phyloP scores from a whole-genome alignment of 495 filamentous ascomycete genomes.

The Hyaloscypha bicolor region DNA sequence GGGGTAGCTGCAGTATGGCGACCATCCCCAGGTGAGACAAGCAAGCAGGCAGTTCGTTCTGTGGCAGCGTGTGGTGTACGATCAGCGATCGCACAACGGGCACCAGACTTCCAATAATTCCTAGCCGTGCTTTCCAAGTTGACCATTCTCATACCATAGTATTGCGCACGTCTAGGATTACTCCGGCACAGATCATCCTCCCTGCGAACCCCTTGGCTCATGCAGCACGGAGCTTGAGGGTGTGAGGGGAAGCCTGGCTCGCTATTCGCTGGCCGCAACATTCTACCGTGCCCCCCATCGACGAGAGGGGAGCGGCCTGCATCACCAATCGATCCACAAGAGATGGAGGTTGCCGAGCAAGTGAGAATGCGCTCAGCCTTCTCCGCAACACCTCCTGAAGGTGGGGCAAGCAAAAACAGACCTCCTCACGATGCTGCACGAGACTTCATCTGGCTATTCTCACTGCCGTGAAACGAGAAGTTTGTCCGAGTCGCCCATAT shows the following conservation, averaged over 20 bases:
- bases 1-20: conserved; percentile 10
- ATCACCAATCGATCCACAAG: not conserved
- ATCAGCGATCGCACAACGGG: not conserved
- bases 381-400: conserved; percentile 10
- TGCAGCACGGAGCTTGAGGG: conserved; percentile 15
- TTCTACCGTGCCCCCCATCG: conserved; percentile 7
- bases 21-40: not conserved
- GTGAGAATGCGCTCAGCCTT: not conserved
- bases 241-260: not conserved
- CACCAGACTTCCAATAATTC: not conserved
- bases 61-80: not conserved
- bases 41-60: not conserved
- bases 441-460: conserved; percentile 28
- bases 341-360: not conserved
- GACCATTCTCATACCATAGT: conserved; percentile 2
- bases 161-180: conserved; percentile 14
- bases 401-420: not conserved
- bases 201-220: conserved; percentile 23
- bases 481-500: conserved; percentile 8
- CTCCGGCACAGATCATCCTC: conserved; percentile 23
- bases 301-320: not conserved
- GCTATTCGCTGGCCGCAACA: conserved; percentile 11
- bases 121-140: conserved; percentile 4
- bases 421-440: conserved; percentile 3
- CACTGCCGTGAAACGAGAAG: conserved; percentile 22